Conservation (phyloP, 768 basidiomycete species). For the Lactifluus echinatus region DNA sequence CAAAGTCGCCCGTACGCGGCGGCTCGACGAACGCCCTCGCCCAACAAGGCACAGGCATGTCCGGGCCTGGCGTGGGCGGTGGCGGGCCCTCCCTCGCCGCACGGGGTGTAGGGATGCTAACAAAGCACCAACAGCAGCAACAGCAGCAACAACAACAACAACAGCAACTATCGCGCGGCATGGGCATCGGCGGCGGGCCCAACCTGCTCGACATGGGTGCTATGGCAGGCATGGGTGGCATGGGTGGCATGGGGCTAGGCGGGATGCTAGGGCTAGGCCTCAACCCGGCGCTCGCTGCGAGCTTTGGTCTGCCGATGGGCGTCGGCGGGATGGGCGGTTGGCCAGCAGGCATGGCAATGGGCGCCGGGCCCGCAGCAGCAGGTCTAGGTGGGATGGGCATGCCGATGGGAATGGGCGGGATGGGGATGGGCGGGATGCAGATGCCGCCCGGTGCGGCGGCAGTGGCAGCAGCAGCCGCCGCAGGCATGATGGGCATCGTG, state of each 20-base stretch:
- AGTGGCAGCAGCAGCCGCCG: too few relatives aligned
- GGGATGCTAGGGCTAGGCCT: too few relatives aligned
- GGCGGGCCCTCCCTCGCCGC: constrained; percentile 6
- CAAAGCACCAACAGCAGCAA: background rate
- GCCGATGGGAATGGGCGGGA: constrained; percentile 19
- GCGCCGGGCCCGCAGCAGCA: too few relatives aligned
- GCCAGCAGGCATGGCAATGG: constrained; percentile 5
- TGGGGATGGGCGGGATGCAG: constrained; percentile 5
- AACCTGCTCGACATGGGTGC: constrained; percentile 22
- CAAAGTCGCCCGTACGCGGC: constrained; percentile 68
- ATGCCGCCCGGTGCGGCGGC: background rate
- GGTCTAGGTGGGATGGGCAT: too few relatives aligned
- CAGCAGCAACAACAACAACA: background rate
- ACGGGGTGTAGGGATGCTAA: background rate
- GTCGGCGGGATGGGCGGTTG: too few relatives aligned
- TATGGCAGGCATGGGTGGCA: constrained; percentile 11
- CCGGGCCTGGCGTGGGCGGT: constrained; percentile 8
- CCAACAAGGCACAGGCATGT: background rate
- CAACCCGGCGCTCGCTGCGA: too few relatives aligned
- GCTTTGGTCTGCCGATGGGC: too few relatives aligned
- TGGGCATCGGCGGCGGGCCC: constrained; percentile 15
- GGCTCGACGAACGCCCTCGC: constrained; percentile 24
- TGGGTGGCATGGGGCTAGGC: constrained; percentile 25
- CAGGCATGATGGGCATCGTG: background rate
- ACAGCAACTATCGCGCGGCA: too few relatives aligned